phyloP scores from a whole-genome alignment of 768 basidiomycete species.

The Lactarius evosmus region DNA sequence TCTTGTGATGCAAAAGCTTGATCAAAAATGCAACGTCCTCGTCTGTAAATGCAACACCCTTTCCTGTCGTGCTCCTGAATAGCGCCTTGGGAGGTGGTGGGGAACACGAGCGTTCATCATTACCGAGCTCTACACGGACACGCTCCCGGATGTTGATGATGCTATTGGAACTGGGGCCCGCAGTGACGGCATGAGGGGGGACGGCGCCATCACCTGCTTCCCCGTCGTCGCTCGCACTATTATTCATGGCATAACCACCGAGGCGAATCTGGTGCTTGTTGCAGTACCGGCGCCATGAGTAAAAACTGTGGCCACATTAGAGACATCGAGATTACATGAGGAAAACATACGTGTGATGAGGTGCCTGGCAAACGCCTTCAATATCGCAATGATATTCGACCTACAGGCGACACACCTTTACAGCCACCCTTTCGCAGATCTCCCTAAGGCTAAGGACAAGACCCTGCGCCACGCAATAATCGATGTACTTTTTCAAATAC shows the following conservation, averaged over 20 bases:
- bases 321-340: conserved; percentile 1
- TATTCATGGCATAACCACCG: conserved; percentile 79
- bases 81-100: conserved; percentile 79
- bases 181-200: conserved; percentile 26
- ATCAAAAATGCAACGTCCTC: conserved; percentile 78
- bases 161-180: conserved; percentile 40
- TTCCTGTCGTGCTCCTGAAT: conserved; percentile 82
- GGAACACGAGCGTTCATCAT: conserved; percentile 54
- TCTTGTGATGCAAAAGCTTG: conserved; percentile 69
- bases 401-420: conserved; percentile 51
- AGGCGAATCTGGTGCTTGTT: conserved; percentile 92
- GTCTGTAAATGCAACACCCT: conserved; percentile 85
- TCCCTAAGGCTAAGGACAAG: conserved; percentile 77
- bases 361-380: conserved; percentile 49
- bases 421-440: conserved; percentile 83
- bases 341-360: conserved; percentile 75
- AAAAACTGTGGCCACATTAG: conserved; percentile 52
- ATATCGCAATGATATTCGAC: background rate
- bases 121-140: conserved; percentile 37
- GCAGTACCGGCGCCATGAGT: conserved; percentile 89
- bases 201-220: conserved; percentile 41
- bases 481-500: conserved; percentile 85
- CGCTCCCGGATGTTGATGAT: conserved; percentile 45
- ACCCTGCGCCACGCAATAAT: conserved; percentile 87
- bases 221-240: conserved; percentile 57